Conservation (phyloP, 2,329 filamentous ascomycete genomes). For the Aureobasidium sp. region DNA sequence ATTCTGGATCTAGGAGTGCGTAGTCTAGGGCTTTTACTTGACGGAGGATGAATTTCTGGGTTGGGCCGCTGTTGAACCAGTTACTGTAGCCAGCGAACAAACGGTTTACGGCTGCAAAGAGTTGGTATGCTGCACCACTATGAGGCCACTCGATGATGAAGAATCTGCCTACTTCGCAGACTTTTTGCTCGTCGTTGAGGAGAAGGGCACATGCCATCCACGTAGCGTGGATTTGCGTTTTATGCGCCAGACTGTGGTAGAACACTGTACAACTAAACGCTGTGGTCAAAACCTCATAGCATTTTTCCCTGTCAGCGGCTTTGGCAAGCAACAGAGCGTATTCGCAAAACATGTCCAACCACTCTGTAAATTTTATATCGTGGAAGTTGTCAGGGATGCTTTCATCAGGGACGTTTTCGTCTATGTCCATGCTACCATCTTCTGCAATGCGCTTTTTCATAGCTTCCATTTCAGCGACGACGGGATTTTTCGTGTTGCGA, state of each 20-base stretch:
- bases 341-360: constrained; percentile 86
- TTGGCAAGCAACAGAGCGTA: constrained; percentile 73
- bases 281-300: constrained; percentile 73
- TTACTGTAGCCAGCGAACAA: constrained; percentile 65
- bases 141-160: constrained; percentile 79
- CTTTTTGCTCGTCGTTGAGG: constrained; percentile 68
- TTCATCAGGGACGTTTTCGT: constrained; percentile 20
- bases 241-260: constrained; percentile 45
- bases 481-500: constrained; percentile 18
- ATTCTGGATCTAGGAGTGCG: constrained; percentile 49
- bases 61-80: constrained; percentile 73
- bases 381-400: constrained; percentile 53
- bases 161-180: constrained; percentile 68
- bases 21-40: constrained; percentile 88
- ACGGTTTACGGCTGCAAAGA: constrained; percentile 72
- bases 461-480: constrained; percentile 26
- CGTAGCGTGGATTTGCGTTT: constrained; percentile 24
- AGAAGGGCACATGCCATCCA: constrained; percentile 65
- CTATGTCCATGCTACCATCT: constrained; percentile 22
- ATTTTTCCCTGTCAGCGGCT: constrained; percentile 58
- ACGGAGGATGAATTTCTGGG: constrained; percentile 84
- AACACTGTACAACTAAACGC: constrained; percentile 76
- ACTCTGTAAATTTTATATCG: constrained; percentile 72
- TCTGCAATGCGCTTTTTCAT: constrained; percentile 40
- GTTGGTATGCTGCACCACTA: constrained; percentile 72